Conservation (phyloP, 192 early-diverging fungal species). For the Linnemannia schmuckeri region DNA sequence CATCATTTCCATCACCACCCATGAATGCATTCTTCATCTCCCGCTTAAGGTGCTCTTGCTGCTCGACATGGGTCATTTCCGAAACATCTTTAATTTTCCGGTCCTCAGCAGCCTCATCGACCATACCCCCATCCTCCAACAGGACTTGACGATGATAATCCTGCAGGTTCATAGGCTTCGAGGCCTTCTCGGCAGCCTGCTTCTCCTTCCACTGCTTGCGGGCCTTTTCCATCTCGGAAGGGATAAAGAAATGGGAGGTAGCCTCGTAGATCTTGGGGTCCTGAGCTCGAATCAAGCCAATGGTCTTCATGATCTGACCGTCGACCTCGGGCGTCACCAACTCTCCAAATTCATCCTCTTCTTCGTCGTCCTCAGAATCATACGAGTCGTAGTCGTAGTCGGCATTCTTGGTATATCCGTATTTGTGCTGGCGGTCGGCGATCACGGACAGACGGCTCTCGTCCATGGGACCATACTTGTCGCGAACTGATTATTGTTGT, state of each 20-base stretch:
- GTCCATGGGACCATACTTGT: constrained; percentile 71
- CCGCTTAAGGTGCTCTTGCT: constrained; percentile 84
- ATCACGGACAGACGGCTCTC: constrained; percentile 36
- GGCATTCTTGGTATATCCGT: constrained; percentile 54
- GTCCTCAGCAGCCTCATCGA: constrained; percentile 62
- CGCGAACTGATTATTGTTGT: constrained; percentile 60
- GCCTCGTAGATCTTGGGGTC: constrained; percentile 89
- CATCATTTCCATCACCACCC: constrained; percentile 54
- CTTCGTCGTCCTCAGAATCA: constrained; percentile 75
- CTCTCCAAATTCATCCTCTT: constrained; percentile 84
- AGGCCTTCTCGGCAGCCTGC: constrained; percentile 62
- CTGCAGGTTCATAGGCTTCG: constrained; percentile 82
- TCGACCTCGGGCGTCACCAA: constrained; percentile 92
- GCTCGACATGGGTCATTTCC: constrained; percentile 80
- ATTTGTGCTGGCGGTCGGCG: constrained; percentile 58
- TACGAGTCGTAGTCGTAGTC: constrained; percentile 67
- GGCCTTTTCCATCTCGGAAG: constrained; percentile 72
- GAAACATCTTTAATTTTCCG: constrained; percentile 56
- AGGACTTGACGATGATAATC: constrained; percentile 89
- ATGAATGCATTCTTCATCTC: constrained; percentile 72
- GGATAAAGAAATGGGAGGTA: constrained; percentile 81
- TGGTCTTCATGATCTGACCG: constrained; percentile 94
- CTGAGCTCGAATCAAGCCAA: constrained; percentile 80
- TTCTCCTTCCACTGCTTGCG: constrained; percentile 77
- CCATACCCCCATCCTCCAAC: constrained; percentile 70